A percentile compares a stretch with the other conserved stretches of the same genome.
phyloP scores from a whole-genome alignment of 202 grass and related monocot genomes.

The Musa balbisiana region DNA sequence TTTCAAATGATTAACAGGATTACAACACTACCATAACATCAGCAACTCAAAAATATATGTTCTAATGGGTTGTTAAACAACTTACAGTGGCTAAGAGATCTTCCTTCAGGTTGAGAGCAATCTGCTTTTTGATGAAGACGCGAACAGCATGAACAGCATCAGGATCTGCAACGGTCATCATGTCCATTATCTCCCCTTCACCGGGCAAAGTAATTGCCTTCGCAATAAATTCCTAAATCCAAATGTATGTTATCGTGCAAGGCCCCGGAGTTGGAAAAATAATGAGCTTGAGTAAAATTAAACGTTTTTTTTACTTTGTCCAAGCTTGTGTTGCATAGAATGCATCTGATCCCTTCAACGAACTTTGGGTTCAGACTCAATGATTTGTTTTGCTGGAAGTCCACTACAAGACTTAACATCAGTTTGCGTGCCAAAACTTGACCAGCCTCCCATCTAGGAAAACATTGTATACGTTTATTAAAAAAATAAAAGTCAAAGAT shows the following conservation, averaged over 20 bases:
- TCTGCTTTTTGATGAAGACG: conserved; percentile 76
- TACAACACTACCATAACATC: not conserved
- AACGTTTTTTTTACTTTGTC: conserved; percentile 50
- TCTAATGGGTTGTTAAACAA: conserved; percentile 12
- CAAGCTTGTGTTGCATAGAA: conserved; percentile 59
- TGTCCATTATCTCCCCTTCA: conserved; percentile 99
- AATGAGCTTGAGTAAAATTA: not conserved
- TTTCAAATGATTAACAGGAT: too few species aligned
- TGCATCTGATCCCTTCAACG: conserved; percentile 71
- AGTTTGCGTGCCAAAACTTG: conserved; percentile 84
- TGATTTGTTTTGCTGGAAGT: conserved; percentile 79
- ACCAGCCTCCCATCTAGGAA: conserved; percentile 88
- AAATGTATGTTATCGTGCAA: not conserved
- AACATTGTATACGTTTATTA: not conserved
- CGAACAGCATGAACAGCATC: conserved; percentile 94
- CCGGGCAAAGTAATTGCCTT: conserved; percentile 92
- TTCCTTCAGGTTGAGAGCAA: conserved; percentile 65
- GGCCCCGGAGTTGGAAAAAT: not conserved
- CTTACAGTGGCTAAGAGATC: conserved; percentile 71
- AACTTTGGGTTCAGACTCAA: conserved; percentile 71
- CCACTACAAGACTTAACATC: conserved; percentile 89
- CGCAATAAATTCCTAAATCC: conserved; percentile 81
- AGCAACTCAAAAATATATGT: not conserved
- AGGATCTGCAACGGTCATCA: conserved; percentile 93
- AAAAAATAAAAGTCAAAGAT: conserved; percentile 14